Evolutionary conservation across 352 stramenopile species (phyloP).

Genomic region (Phytophthora foliorum): DNA sequence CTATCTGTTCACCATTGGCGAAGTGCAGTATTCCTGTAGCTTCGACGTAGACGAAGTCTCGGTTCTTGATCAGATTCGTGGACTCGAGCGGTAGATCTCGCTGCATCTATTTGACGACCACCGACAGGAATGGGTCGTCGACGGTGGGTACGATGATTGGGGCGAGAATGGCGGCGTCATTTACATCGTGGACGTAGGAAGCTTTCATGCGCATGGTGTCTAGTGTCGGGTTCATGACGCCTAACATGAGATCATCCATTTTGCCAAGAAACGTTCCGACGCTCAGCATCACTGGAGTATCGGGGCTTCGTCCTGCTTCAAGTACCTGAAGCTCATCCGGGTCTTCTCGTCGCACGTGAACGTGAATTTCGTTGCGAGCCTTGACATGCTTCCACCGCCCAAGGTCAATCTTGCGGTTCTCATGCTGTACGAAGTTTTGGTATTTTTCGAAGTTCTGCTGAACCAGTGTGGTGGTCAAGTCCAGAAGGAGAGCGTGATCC

Average conservation of each 20-base stretch:
- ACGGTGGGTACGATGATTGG: constrained; percentile 17
- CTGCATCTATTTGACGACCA: constrained; percentile 35
- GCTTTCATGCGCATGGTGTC: constrained; percentile 21
- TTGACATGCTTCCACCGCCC: constrained; percentile 26
- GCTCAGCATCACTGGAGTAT: constrained; percentile 15
- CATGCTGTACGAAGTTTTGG: constrained; percentile 14
- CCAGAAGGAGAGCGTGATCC: constrained; percentile 17
- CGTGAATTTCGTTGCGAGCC: constrained; percentile 17
- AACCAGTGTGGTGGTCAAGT: constrained; percentile 6
- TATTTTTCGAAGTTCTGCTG: constrained; percentile 21
- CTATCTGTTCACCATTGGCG: constrained; percentile 37
- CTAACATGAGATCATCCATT: constrained; percentile 21
- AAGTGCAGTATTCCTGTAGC: constrained; percentile 27
- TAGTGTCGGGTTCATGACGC: constrained; percentile 17
- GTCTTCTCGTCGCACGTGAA: constrained; percentile 24
- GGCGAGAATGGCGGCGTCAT: constrained; percentile 13
- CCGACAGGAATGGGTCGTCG: constrained; percentile 20
- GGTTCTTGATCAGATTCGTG: constrained; percentile 26
- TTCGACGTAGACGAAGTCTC: constrained; percentile 32
- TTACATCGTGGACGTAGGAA: constrained; percentile 25
- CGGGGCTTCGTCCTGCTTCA: neutral
- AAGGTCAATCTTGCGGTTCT: constrained; percentile 15
- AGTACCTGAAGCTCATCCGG: neutral
- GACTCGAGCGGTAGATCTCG: constrained; percentile 25
- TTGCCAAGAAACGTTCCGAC: constrained; percentile 10